Conservation (phyloP, 2,329 filamentous ascomycete species). For the Penicillium sp. region DNA sequence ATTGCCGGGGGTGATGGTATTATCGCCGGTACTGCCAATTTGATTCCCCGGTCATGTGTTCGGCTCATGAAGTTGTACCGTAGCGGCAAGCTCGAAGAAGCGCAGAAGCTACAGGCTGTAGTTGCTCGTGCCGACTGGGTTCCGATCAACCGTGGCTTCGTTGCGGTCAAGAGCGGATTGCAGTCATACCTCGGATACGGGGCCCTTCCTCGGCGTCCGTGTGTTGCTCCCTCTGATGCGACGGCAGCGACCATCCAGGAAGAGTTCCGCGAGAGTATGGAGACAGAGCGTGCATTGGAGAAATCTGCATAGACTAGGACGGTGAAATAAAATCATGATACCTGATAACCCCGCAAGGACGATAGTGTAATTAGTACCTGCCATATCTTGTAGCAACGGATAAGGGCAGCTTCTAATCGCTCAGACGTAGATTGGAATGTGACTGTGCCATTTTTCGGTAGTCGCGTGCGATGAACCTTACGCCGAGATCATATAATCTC, state of each 20-base stretch:
- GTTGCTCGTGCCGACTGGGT: conserved; percentile 77
- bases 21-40: conserved; percentile 80
- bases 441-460: conserved; percentile 5
- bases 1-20: conserved; percentile 75
- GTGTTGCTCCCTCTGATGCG: conserved; percentile 45
- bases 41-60: conserved; percentile 76
- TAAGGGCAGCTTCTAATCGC: not conserved
- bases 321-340: not conserved
- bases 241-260: conserved; percentile 33
- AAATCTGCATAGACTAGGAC: conserved; percentile 1
- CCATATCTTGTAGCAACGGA: not conserved
- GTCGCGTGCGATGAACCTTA: conserved; percentile 1
- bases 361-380: not conserved
- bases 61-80: conserved; percentile 72
- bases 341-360: not conserved
- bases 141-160: conserved; percentile 74
- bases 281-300: conserved; percentile 34
- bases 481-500: not conserved
- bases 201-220: conserved; percentile 66
- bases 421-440: conserved; percentile 1
- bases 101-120: conserved; percentile 69
- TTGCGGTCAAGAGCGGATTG: conserved; percentile 79
- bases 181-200: conserved; percentile 79
- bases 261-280: conserved; percentile 38
- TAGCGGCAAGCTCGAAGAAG: conserved; percentile 69